Evolutionary conservation across 164 flowering plant species (phyloP), one percentile per base, ranked within the genome.

Genomic region (Chimonanthus salicifolius): DNA sequence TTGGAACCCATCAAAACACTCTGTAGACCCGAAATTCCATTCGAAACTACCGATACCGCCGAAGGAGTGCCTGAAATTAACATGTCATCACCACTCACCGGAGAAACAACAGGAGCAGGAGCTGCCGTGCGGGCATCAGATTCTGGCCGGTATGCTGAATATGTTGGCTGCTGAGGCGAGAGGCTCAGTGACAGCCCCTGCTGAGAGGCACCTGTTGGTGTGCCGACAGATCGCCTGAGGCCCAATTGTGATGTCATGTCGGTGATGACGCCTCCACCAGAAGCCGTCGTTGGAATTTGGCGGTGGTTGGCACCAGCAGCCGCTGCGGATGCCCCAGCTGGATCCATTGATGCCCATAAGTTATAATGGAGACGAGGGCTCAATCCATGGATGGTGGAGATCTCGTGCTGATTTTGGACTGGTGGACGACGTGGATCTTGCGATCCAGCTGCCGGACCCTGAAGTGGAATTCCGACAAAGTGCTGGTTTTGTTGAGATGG

Each of bases 171-270:
- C 51, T 86, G 92, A 2, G 98, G 81, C 2, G 99, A 92, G n/a
- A 95, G 91, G 85, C 88, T 95, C 68, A 95, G 72, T 4, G 97
- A 93, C 47, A 93, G 79, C 0, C 96, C 98, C 47, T 87, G 92
- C 68, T 64, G 74, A 21, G 65, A 7, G 67, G 49, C 49, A 11
- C 49, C 54, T 6, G 7, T 0, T 45, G 60, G 16, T 84, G 86
- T 75, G 87, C 10, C 21, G 5, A 62, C 72, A 6, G 77, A 13
- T 49, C 80, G 60, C 9, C 82, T 74, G 43, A 79, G 73, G 15
- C 85, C 85, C 45, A 82, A 43, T 58, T 75, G 83, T 2, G 83
- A 64, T 0, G 78, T 13, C 45, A 72, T 58, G n/a, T 74, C 76
- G 11, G 68, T 51, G 9, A 73, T 72, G 1, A 60, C 77, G 64